A percentile compares a stretch with the other conserved stretches of the same genome.
Evolutionary conservation across 345 rosid genomes (phyloP).

Genomic region (Boechera divaricarpa): DNA sequence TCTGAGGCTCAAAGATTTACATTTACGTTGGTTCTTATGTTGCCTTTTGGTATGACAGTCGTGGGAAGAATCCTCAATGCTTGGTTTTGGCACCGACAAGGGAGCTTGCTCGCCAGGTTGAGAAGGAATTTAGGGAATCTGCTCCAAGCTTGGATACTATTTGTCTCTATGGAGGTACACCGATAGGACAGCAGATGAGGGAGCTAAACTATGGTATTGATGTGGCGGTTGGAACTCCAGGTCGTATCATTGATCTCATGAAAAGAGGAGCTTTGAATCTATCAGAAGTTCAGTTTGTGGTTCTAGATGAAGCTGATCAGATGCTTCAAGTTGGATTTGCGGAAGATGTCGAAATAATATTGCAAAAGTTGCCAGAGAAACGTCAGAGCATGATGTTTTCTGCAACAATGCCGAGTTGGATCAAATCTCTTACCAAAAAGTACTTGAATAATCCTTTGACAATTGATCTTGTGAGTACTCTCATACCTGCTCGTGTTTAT

Average conservation of each 20-base stretch:
- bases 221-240: constrained; percentile 94
- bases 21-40: constrained; percentile 4
- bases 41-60: constrained; percentile 45
- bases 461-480: constrained; percentile 83
- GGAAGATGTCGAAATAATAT: constrained; percentile 84
- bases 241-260: constrained; percentile 90
- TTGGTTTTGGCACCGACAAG: constrained; percentile 95
- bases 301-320: constrained; percentile 98
- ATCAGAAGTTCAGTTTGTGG: constrained; percentile 79
- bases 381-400: constrained; percentile 96
- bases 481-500: constrained; percentile 2
- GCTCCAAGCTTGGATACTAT: constrained; percentile 83
- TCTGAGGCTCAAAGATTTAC: neutral
- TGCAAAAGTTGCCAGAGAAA: constrained; percentile 68
- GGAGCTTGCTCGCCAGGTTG: constrained; percentile 94
- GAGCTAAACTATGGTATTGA: constrained; percentile 86
- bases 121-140: constrained; percentile 81
- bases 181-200: constrained; percentile 70
- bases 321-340: constrained; percentile 98
- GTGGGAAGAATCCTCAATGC: constrained; percentile 88
- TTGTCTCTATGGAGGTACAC: constrained; percentile 95
- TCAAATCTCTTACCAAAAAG: constrained; percentile 71
- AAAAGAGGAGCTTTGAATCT: constrained; percentile 84
- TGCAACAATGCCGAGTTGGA: constrained; percentile 96
- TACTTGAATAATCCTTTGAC: constrained; percentile 77